Evolutionary conservation across 176 grass and related monocot species (phyloP).

Genomic region (Eragrostis curvula): DNA sequence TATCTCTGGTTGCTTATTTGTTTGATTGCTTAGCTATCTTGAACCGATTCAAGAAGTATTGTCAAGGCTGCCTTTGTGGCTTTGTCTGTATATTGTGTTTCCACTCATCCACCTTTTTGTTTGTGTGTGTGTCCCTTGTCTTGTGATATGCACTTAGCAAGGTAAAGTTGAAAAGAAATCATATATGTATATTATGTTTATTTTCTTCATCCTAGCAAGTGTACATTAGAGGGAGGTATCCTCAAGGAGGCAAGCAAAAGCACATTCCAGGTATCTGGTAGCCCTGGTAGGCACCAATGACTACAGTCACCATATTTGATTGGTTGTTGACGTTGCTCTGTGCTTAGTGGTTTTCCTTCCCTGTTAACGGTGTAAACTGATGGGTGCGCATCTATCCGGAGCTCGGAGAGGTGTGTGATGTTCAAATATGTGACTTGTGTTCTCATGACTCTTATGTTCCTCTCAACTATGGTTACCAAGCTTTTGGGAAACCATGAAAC

Average conservation of each 20-base stretch:
- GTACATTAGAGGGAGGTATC: constrained; percentile 22
- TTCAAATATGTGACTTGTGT: constrained; percentile 45
- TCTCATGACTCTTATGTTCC: constrained; percentile 35
- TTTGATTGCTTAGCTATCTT: neutral
- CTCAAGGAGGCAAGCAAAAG: constrained; percentile 54
- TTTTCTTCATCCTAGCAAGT: constrained; percentile 20
- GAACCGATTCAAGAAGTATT: neutral
- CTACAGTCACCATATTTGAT: constrained; percentile 50
- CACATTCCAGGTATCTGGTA: constrained; percentile 61
- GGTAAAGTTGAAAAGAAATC: neutral
- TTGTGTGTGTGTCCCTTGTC: neutral
- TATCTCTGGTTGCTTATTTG: neutral
- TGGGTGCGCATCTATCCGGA: constrained; percentile 51
- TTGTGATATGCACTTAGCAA: neutral
- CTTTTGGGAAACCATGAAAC: constrained; percentile 44
- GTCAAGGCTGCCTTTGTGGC: neutral
- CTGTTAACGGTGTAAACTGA: constrained; percentile 48
- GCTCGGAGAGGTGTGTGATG: constrained; percentile 46
- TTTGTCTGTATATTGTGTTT: neutral
- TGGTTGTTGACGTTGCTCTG: constrained; percentile 38
- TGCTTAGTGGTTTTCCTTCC: constrained; percentile 41
- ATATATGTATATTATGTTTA: neutral
- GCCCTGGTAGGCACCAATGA: constrained; percentile 66
- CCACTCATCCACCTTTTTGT: neutral
- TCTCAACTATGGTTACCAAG: constrained; percentile 31